phyloP scores from a whole-genome alignment of 2,329 filamentous ascomycete species.

The Epicoccum sorghinum region DNA sequence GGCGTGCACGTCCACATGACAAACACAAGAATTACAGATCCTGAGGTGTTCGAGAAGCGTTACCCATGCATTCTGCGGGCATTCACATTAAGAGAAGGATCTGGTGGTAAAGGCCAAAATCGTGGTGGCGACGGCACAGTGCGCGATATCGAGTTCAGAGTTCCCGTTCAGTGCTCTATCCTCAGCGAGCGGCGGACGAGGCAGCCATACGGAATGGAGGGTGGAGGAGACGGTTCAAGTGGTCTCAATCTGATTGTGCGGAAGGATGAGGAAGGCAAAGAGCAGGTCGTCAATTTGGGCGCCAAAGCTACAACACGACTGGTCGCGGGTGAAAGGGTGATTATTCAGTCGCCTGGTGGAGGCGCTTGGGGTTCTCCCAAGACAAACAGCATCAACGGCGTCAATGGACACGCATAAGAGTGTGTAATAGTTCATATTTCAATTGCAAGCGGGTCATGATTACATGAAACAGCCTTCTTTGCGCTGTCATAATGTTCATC shows the following conservation, averaged over 20 bases:
- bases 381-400: not conserved
- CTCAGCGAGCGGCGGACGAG: conserved; percentile 5
- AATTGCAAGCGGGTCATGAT: not conserved
- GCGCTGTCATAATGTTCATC: too few relatives aligned
- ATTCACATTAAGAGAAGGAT: not conserved
- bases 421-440: not conserved
- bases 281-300: conserved; percentile 5
- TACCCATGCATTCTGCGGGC: conserved; percentile 4
- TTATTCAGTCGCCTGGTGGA: conserved; percentile 4
- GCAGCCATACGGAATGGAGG: conserved; percentile 7
- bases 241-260: conserved; percentile 7
- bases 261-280: conserved; percentile 2
- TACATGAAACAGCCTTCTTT: too few relatives aligned
- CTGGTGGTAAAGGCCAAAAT: conserved; percentile 1
- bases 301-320: conserved; percentile 6
- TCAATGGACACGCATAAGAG: conserved; percentile 1
- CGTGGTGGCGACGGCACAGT: conserved; percentile 5
- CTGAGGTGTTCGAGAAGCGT: conserved; percentile 4
- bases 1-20: conserved; percentile 12
- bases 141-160: conserved; percentile 10
- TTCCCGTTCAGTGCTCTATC: conserved; percentile 3
- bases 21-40: conserved; percentile 10
- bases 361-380: conserved; percentile 3
- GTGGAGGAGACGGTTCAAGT: not conserved
- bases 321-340: conserved; percentile 3